Evolutionary conservation across 2,329 filamentous ascomycete genomes (phyloP).

Genomic region (Aspergillus terreus): DNA sequence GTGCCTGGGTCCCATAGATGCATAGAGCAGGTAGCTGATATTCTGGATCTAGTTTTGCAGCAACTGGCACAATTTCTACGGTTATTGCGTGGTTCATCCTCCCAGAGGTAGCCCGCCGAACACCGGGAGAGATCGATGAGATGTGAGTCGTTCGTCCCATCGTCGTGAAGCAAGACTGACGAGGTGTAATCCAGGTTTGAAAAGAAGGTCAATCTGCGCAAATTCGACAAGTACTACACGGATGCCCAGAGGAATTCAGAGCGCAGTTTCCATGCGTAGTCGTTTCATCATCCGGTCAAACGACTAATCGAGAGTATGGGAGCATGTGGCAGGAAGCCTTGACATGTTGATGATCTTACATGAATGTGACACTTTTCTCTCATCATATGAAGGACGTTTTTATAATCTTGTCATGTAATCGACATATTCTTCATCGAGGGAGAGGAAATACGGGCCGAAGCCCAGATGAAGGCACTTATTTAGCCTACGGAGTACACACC

Average conservation of each 20-base stretch:
- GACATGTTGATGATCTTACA: no score
- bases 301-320: no score
- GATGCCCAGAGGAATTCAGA: conserved; percentile 27
- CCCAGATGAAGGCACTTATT: no score
- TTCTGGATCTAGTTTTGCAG: conserved; percentile 29
- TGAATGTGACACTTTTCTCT: no score
- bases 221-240: conserved; percentile 35
- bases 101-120: conserved; percentile 52
- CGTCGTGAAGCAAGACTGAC: not conserved
- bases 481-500: no score
- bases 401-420: no score
- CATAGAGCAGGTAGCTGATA: not conserved
- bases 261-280: no score
- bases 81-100: conserved; percentile 46
- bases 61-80: conserved; percentile 24
- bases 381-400: no score
- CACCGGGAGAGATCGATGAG: conserved; percentile 47
- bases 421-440: no score
- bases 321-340: no score
- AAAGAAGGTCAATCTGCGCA: conserved; percentile 34
- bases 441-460: no score
- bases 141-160: conserved; percentile 23
- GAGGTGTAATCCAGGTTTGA: conserved; percentile 23
- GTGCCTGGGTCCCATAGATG: conserved; percentile 7
- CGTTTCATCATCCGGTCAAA: no score